Conservation (phyloP, 2,329 filamentous ascomycete genomes). For the Botryotinia convoluta region DNA sequence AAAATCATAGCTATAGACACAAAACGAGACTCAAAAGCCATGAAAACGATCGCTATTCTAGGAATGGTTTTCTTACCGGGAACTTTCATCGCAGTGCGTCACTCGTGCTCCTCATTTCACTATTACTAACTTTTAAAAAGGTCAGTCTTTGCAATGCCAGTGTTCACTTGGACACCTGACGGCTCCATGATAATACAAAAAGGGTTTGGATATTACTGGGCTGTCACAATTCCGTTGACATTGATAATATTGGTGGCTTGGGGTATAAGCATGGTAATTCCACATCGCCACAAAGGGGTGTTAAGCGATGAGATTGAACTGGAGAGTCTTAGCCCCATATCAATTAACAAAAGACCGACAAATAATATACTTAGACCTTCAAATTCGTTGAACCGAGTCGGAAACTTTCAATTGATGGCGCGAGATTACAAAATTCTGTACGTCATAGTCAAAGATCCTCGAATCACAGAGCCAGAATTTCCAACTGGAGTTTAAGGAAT, state of each 20-base stretch:
- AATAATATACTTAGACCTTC: not conserved
- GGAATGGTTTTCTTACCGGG: no score
- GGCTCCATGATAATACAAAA: no score
- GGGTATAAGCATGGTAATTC: not conserved
- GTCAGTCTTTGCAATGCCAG: no score
- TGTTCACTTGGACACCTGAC: no score
- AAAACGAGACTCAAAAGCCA: no score
- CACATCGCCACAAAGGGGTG: not conserved
- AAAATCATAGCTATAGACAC: no score
- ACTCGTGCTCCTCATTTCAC: no score
- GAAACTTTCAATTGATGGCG: not conserved
- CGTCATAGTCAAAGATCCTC: not conserved
- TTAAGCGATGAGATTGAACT: not conserved
- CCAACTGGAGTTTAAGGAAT: not conserved
- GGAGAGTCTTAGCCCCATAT: not conserved
- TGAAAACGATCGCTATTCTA: no score
- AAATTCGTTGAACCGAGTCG: not conserved
- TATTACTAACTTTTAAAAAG: no score
- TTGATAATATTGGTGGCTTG: not conserved
- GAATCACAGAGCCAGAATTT: not conserved
- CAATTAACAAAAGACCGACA: not conserved
- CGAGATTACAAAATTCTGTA: not conserved
- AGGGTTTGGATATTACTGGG: not conserved
- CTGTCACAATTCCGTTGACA: not conserved
- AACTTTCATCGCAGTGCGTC: no score